A percentile compares a stretch with the other conserved stretches of the same genome.
Evolutionary conservation across 75 land plant species (phyloP).

Genomic region (Isoetes taiwanensis): DNA sequence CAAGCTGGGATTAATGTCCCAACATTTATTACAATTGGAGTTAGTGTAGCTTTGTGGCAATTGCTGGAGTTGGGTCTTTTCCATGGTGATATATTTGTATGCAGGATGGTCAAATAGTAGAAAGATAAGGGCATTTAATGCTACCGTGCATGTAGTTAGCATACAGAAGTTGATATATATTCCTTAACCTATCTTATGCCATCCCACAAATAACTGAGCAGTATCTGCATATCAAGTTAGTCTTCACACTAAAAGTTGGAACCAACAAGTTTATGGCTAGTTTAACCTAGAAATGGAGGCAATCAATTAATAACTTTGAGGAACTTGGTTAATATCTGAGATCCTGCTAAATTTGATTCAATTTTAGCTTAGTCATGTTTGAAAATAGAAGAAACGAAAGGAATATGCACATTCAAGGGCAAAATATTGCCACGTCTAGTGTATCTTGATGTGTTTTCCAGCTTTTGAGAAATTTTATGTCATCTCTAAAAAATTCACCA

Average conservation of each 20-base stretch:
- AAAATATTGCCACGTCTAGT: background rate
- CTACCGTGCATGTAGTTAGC: background rate
- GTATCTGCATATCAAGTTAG: background rate
- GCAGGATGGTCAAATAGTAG: background rate
- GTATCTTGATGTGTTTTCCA: background rate
- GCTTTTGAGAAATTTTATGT: too few relatives aligned
- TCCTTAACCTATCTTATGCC: background rate
- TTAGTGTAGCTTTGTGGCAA: conserved; percentile 2
- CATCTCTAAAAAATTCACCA: too few relatives aligned
- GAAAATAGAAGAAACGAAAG: too few relatives aligned
- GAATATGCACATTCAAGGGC: background rate
- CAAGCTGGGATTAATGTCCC: conserved; percentile 4
- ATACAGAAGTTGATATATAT: background rate
- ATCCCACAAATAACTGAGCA: background rate
- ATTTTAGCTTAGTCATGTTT: conserved; percentile 4
- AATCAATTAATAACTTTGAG: too few relatives aligned
- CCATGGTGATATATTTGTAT: conserved; percentile 6
- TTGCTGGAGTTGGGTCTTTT: conserved; percentile 5
- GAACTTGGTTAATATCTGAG: too few relatives aligned
- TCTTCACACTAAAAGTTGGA: background rate
- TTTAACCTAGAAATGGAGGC: too few relatives aligned
- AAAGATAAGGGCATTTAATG: background rate
- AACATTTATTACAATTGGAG: conserved; percentile 1
- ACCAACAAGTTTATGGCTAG: background rate
- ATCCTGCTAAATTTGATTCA: background rate